phyloP scores from a whole-genome alignment of 2,329 filamentous ascomycete species.

The Emmonsiellopsis sp. region DNA sequence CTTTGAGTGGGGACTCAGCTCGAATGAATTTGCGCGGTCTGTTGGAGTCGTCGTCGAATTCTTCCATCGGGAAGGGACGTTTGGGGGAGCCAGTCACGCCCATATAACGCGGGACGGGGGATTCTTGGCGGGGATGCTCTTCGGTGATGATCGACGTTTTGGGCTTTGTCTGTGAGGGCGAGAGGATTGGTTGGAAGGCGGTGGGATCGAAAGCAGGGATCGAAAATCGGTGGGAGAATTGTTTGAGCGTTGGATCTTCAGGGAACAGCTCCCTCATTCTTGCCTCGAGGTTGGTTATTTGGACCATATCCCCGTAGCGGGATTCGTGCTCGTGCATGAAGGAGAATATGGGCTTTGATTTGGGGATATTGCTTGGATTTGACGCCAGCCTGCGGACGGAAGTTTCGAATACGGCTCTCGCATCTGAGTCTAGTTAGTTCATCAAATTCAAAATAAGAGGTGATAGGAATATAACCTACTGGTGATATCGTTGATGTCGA shows the following conservation, averaged over 20 bases:
- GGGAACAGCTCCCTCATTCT: conserved; percentile 93
- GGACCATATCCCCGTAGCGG: conserved; percentile 81
- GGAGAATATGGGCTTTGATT: conserved; percentile 74
- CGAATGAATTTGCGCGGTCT: conserved; percentile 79
- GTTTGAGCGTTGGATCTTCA: conserved; percentile 65
- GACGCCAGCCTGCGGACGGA: conserved; percentile 73
- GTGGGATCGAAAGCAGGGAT: conserved; percentile 71
- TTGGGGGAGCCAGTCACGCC: conserved; percentile 31
- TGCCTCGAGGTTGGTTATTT: conserved; percentile 82
- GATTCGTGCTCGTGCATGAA: conserved; percentile 96
- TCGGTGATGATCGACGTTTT: conserved; percentile 15
- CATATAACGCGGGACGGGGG: conserved; percentile 25
- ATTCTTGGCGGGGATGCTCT: conserved; percentile 21
- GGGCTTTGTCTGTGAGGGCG: conserved; percentile 67
- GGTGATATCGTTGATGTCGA: conserved; percentile 84
- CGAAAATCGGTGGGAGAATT: conserved; percentile 69
- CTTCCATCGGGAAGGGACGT: conserved; percentile 55
- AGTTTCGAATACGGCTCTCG: conserved; percentile 90
- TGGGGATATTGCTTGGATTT: conserved; percentile 63
- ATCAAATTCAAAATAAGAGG: background rate
- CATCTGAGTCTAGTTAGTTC: conserved; percentile 49
- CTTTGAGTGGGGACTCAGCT: conserved; percentile 88
- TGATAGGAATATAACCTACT: conserved; percentile 50
- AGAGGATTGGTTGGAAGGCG: conserved; percentile 71
- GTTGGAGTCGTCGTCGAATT: conserved; percentile 57